Evolutionary conservation across 23 red algal genomes (phyloP).

Genomic region (Gracilaria gracilis): DNA sequence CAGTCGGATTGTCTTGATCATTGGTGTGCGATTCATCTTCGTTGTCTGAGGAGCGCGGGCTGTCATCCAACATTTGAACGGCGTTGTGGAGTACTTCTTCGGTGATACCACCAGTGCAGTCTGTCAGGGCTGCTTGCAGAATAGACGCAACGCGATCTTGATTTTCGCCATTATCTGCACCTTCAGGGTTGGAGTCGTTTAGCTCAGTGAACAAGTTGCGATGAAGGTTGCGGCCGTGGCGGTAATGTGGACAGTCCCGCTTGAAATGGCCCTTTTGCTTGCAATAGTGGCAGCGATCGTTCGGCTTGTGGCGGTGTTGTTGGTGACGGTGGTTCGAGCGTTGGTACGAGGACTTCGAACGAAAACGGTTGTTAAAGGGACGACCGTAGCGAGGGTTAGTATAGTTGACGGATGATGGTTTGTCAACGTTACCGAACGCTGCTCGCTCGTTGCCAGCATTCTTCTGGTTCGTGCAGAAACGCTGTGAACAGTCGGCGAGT

Average conservation of each 20-base stretch:
- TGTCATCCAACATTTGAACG: too few species aligned
- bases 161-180: too few species aligned
- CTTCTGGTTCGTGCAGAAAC: not conserved
- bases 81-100: too few species aligned
- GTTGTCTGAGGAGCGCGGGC: too few species aligned
- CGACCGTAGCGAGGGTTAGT: not conserved
- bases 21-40: too few species aligned
- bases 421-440: not conserved
- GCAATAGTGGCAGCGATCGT: not conserved
- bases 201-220: not conserved
- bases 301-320: not conserved
- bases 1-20: too few species aligned
- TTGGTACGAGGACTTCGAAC: not conserved
- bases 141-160: too few species aligned
- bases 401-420: not conserved
- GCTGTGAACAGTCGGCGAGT: not conserved
- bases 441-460: not conserved
- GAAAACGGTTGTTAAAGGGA: not conserved
- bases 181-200: too few species aligned
- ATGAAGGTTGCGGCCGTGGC: not conserved
- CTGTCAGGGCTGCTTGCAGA: too few species aligned
- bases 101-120: too few species aligned
- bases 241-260: not conserved
- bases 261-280: not conserved
- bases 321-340: not conserved